Percentiles rank a stretch among this genome's conserved stretches.
Evolutionary conservation across 2,329 filamentous ascomycete genomes (phyloP).

Genomic region (Penicillium sp.): DNA sequence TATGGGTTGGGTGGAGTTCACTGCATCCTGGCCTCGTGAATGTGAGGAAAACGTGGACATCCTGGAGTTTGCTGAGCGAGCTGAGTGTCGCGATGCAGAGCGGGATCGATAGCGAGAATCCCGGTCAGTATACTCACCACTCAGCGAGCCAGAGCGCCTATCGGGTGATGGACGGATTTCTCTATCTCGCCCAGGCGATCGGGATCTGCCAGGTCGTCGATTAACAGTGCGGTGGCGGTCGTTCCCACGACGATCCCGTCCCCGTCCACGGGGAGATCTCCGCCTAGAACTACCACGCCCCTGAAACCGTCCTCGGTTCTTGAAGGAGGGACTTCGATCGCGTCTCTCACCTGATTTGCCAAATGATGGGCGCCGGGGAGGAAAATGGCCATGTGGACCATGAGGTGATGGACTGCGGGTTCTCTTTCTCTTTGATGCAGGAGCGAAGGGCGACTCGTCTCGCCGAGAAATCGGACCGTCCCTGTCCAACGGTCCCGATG

Average conservation of each 20-base stretch:
- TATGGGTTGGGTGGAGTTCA: conserved; percentile 29
- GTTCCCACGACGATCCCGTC: conserved; percentile 31
- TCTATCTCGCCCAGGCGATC: conserved; percentile 31
- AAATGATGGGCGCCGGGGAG: conserved; percentile 26
- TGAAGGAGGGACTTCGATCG: conserved; percentile 36
- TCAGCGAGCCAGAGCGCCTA: conserved; percentile 27
- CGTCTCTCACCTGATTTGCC: conserved; percentile 34
- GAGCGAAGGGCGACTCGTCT: conserved; percentile 31
- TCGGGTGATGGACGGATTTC: conserved; percentile 26
- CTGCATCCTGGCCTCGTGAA: conserved; percentile 21
- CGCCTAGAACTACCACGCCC: conserved; percentile 32
- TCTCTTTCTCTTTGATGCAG: conserved; percentile 37
- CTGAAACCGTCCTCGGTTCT: conserved; percentile 34
- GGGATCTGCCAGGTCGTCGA: conserved; percentile 27
- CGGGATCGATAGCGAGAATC: conserved; percentile 32
- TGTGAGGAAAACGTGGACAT: conserved; percentile 25
- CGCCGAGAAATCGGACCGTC: conserved; percentile 20
- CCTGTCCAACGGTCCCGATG: conserved; percentile 22
- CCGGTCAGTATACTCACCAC: conserved; percentile 23
- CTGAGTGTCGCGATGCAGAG: conserved; percentile 35
- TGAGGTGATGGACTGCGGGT: conserved; percentile 41
- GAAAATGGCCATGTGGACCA: conserved; percentile 14
- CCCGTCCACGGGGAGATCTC: conserved; percentile 13
- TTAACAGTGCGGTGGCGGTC: conserved; percentile 28
- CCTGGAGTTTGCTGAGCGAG: conserved; percentile 31